Evolutionary conservation across 352 stramenopile species (phyloP).

Genomic region (Phytophthora quininea): DNA sequence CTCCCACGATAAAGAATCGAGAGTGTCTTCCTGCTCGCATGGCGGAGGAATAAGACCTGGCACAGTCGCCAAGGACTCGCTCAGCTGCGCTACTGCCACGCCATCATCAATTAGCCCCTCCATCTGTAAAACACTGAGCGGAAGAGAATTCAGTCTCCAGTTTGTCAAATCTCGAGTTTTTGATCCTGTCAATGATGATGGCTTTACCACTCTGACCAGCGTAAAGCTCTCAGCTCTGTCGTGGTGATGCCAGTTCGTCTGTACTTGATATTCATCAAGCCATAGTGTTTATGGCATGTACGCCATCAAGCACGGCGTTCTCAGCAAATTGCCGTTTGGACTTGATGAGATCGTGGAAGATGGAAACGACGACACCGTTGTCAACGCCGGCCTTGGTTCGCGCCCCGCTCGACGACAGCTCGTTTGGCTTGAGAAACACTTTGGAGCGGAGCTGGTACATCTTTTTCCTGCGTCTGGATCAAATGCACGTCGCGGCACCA

Average conservation of each 20-base stretch:
- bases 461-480: too few species aligned
- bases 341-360: background rate
- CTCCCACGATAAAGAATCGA: slow-evolving; percentile 5
- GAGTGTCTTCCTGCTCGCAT: slow-evolving; percentile 9
- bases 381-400: too few species aligned
- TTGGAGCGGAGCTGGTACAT: background rate
- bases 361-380: background rate
- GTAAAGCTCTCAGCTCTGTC: too few species aligned
- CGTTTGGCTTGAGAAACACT: background rate
- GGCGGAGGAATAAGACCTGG: background rate
- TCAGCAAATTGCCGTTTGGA: background rate
- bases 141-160: background rate
- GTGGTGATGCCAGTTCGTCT: too few species aligned
- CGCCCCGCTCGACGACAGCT: too few species aligned
- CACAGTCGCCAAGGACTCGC: slow-evolving; percentile 1
- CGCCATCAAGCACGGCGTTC: background rate
- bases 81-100: slow-evolving; percentile 11
- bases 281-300: background rate
- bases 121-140: background rate
- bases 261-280: too few species aligned
- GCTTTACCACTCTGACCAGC: too few species aligned
- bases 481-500: too few species aligned
- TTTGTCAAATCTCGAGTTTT: background rate
- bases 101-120: slow-evolving; percentile 7
- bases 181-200: background rate